phyloP scores from a whole-genome alignment of 1,284 basidiomycete species.

The Pascua sp. region DNA sequence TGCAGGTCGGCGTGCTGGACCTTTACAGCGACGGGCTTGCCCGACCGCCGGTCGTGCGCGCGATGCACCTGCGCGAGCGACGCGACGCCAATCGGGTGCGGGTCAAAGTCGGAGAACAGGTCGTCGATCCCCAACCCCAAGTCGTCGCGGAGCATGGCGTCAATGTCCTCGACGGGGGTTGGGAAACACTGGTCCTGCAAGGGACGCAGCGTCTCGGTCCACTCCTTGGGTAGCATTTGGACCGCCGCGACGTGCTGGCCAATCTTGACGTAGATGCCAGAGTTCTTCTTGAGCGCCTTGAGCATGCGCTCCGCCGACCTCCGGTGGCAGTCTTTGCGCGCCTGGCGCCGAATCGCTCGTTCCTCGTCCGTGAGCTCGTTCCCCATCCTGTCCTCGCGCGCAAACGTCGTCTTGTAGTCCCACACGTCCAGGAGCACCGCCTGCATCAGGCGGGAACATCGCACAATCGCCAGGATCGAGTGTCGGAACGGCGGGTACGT shows the following conservation, averaged over 20 bases:
- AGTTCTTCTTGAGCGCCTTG: constrained; percentile 77
- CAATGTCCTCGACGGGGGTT: constrained; percentile 40
- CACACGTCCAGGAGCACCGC: constrained; percentile 58
- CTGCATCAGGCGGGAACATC: constrained; percentile 62
- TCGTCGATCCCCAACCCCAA: constrained; percentile 43
- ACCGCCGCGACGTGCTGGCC: constrained; percentile 77
- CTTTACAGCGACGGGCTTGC: constrained; percentile 86
- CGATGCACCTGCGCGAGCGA: constrained; percentile 92
- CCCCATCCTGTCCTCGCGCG: constrained; percentile 43
- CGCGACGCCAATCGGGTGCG: constrained; percentile 88
- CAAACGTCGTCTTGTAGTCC: constrained; percentile 81
- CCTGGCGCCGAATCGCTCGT: constrained; percentile 53
- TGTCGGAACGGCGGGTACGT: constrained; percentile 50
- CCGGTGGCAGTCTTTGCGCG: constrained; percentile 72
- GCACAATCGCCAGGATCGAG: constrained; percentile 53
- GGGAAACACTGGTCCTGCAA: constrained; percentile 68
- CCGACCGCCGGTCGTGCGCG: constrained; percentile 67
- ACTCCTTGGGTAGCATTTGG: constrained; percentile 72
- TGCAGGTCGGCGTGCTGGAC: constrained; percentile 92
- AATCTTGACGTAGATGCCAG: constrained; percentile 55
- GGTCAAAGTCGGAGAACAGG: constrained; percentile 72
- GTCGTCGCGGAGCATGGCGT: constrained; percentile 44
- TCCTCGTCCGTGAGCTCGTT: constrained; percentile 53
- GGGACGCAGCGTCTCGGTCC: constrained; percentile 61
- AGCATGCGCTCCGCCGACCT: constrained; percentile 74